Base-by-base conservation (phyloP, 306 rosid genomes). In the Spatholobus suberectus region DNA sequence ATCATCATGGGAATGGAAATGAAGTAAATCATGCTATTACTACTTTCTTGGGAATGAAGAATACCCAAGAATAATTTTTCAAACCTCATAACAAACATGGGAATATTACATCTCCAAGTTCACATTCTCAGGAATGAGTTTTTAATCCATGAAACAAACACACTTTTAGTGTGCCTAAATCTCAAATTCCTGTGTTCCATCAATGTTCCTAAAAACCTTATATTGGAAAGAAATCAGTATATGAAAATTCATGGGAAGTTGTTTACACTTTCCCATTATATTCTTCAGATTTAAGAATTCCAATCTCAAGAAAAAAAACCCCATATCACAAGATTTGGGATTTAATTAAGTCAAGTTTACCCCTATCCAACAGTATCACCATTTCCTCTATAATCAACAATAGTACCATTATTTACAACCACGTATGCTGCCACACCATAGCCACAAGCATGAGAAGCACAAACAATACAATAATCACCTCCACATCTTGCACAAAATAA, bases 371-470 rank as follows among this genome's bases (percentile, higher is more conserved):
- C 32, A 6, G 58, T 11, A 54, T 37, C 79, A 51, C 40, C 80
- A 76, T 65, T 49, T n/a, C 57, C 32, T 70, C 21, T 29, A 61
- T 9, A 71, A 85, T 47, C 35, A 85, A 47, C 76, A 75, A 18
- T 18, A 18, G n/a, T 54, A 55, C 18, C 41, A 26, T 54, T 29
- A 27, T n/a, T 34, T 61, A 59, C 46, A 46, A 37, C 81, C 67
- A 67, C 1, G 1, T 24, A 29, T 15, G 66, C 13, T 34, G 52
- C 59, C 66, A 35, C 51, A 8, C 46, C 61, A 38, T 20, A 21
- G 63, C 62, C 55, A 57, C 76, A 84, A 29, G 55, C 72, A 75
- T 67, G 41, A 54, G 55, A 75, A 44, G 38, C 20, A 65, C 29
- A 8, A 18, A 69, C 49, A 15, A 52, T 47, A 46, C 18, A 34